phyloP scores from a whole-genome alignment of 1,284 basidiomycete species.

The Amylostereum areolatum region DNA sequence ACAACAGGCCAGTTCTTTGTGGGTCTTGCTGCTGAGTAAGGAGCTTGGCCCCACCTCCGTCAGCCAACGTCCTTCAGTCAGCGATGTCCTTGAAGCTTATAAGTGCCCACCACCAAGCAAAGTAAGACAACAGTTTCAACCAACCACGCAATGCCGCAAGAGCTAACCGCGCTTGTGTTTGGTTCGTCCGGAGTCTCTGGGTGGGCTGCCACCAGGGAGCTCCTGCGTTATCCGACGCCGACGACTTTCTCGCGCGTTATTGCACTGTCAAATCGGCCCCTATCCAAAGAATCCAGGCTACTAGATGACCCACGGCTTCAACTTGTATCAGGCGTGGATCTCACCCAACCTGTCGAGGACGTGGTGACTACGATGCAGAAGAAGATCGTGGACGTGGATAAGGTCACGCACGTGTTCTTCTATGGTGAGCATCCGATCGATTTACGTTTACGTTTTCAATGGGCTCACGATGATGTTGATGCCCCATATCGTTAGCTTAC shows the following conservation, averaged over 20 bases:
- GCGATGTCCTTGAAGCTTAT: too few relatives aligned
- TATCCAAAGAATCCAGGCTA: not conserved
- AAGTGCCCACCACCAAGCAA: too few relatives aligned
- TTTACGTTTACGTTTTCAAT: not conserved
- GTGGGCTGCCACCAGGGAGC: constrained; percentile 1
- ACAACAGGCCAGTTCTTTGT: too few relatives aligned
- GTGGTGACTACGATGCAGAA: not conserved
- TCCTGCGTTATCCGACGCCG: constrained; percentile 3
- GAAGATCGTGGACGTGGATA: not conserved
- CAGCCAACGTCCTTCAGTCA: too few relatives aligned
- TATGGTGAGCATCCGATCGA: not conserved
- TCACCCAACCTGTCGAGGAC: not conserved
- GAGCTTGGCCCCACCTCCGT: too few relatives aligned
- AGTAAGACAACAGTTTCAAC: too few relatives aligned
- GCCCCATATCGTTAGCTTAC: not conserved
- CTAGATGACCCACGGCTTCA: constrained; percentile 1
- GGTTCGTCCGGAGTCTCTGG: constrained; percentile 5
- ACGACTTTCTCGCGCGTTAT: constrained; percentile 3
- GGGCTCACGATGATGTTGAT: not conserved
- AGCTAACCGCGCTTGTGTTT: constrained; percentile 1
- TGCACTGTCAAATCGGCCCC: constrained; percentile 4
- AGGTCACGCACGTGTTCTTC: constrained; percentile 2
- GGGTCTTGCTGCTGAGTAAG: too few relatives aligned
- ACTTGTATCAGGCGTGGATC: constrained; percentile 2
- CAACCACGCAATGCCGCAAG: too few relatives aligned